phyloP scores from a whole-genome alignment of 2,329 filamentous ascomycete species.

The Coleophoma eucalyptorum region DNA sequence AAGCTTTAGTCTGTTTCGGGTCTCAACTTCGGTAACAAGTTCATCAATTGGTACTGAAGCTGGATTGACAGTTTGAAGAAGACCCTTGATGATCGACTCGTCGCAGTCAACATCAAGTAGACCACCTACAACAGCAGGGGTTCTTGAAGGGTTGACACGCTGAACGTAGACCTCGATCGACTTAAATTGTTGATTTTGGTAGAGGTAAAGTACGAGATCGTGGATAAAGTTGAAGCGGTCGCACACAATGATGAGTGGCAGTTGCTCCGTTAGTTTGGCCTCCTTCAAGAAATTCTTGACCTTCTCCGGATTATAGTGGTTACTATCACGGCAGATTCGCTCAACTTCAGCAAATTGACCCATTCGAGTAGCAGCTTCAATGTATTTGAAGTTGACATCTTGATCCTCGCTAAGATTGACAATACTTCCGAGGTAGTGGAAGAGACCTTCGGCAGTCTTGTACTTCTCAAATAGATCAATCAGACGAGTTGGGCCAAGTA shows the following conservation, averaged over 20 bases:
- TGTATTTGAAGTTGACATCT: constrained; percentile 99
- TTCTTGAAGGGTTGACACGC: constrained; percentile 86
- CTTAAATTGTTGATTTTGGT: constrained; percentile 99
- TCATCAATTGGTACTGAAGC: constrained; percentile 89
- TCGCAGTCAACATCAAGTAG: constrained; percentile 96
- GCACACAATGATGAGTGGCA: constrained; percentile 96
- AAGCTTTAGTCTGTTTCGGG: constrained; percentile 90
- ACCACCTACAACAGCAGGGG: constrained; percentile 89
- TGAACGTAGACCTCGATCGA: constrained; percentile 98
- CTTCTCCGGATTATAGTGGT: constrained; percentile 86
- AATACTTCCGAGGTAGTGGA: constrained; percentile 97
- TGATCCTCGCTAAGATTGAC: constrained; percentile 94
- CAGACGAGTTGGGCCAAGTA: constrained; percentile 80
- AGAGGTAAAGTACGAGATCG: constrained; percentile 91
- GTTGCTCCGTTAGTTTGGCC: constrained; percentile 83
- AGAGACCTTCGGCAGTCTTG: constrained; percentile 92
- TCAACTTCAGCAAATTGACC: constrained; percentile 94
- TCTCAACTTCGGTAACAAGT: constrained; percentile 91
- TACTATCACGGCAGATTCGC: constrained; percentile 86
- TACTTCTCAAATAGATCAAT: constrained; percentile 97
- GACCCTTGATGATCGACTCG: constrained; percentile 90
- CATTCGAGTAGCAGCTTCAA: constrained; percentile 93
- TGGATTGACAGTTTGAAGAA: constrained; percentile 80
- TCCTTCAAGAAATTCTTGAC: constrained; percentile 99
- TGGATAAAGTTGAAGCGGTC: constrained; percentile 99